Evolutionary conservation across 352 stramenopile genomes (phyloP).

Genomic region (Plasmopara muralis): DNA sequence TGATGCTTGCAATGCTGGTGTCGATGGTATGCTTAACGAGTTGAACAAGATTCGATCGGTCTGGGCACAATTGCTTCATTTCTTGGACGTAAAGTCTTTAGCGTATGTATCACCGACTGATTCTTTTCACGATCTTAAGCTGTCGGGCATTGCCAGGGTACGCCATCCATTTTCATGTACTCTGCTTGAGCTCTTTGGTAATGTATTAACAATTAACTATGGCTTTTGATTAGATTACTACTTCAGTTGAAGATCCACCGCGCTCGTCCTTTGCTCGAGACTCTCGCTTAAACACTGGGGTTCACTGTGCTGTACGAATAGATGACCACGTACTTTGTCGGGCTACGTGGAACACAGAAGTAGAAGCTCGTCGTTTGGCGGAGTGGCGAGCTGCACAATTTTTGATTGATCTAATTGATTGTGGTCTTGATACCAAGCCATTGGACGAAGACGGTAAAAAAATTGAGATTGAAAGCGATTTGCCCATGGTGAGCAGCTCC

Average conservation of each 20-base stretch:
- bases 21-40: conserved; percentile 49
- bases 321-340: conserved; percentile 41
- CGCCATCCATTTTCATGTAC: conserved; percentile 12
- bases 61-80: conserved; percentile 68
- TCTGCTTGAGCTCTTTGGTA: not conserved
- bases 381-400: conserved; percentile 53
- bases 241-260: conserved; percentile 27
- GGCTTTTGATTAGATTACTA: conserved; percentile 32
- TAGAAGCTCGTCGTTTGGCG: conserved; percentile 39
- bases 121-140: conserved; percentile 52
- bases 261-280: conserved; percentile 11
- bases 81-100: conserved; percentile 62
- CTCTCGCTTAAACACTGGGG: conserved; percentile 13
- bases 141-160: conserved; percentile 64
- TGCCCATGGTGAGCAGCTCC: not conserved
- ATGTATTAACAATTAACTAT: conserved; percentile 1
- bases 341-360: conserved; percentile 42
- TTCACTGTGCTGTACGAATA: conserved; percentile 37
- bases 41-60: conserved; percentile 42
- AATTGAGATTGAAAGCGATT: conserved; percentile 26
- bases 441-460: conserved; percentile 30
- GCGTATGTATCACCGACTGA: conserved; percentile 37
- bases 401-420: conserved; percentile 65
- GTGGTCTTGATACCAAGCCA: conserved; percentile 44
- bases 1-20: conserved; percentile 57